phyloP scores from a whole-genome alignment of 1,139 yeast genomes.

The Suhomyces kunorum region DNA sequence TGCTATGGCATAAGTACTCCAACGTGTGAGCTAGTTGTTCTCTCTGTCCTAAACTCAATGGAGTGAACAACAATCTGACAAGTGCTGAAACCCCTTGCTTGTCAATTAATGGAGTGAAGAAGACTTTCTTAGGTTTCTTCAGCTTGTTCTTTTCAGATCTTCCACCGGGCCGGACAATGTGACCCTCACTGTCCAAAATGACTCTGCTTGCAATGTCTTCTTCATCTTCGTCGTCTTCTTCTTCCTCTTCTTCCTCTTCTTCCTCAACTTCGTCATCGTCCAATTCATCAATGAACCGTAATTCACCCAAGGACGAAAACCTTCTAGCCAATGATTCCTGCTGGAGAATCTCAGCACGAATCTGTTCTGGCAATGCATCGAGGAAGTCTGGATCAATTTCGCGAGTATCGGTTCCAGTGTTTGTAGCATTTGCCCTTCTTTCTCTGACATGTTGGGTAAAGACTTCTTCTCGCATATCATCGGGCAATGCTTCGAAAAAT shows the following conservation, averaged over 20 bases:
- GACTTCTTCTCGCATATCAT: conserved; percentile 90
- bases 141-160: conserved; percentile 5
- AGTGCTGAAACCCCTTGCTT: conserved; percentile 75
- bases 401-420: conserved; percentile 46
- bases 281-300: conserved; percentile 23
- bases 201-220: not conserved
- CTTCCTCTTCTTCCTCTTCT: conserved; percentile 24
- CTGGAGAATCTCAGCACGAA: conserved; percentile 71
- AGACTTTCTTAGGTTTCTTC: conserved; percentile 35
- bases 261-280: conserved; percentile 32
- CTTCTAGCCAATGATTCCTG: conserved; percentile 60
- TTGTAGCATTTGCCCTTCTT: conserved; percentile 53
- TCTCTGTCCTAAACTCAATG: conserved; percentile 66
- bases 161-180: not conserved
- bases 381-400: conserved; percentile 83
- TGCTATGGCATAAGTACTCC: conserved; percentile 68
- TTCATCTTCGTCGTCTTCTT: conserved; percentile 20
- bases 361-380: conserved; percentile 74
- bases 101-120: conserved; percentile 71
- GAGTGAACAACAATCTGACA: conserved; percentile 69
- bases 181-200: not conserved
- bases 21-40: conserved; percentile 68
- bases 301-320: conserved; percentile 30
- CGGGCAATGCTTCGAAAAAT: conserved; percentile 87
- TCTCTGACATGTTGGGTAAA: conserved; percentile 84